Evolutionary conservation across 441 rosid genomes (phyloP).

Genomic region (Populus hybrid): DNA sequence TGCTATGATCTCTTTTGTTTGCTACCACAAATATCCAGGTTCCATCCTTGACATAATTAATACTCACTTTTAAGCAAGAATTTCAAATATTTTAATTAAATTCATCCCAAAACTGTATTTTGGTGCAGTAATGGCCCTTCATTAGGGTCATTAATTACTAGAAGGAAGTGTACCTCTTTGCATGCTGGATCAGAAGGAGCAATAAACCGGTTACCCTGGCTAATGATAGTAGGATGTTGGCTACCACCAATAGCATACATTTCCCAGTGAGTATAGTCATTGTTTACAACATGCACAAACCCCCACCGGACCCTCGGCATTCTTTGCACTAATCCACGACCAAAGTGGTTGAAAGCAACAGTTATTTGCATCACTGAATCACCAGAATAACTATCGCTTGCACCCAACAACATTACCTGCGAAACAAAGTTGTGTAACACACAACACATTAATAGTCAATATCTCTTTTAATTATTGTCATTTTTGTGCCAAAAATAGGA

Average conservation of each 20-base stretch:
- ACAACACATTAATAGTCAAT: no score
- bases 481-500: no score
- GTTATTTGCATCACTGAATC: conserved; percentile 27
- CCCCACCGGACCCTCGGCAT: conserved; percentile 27
- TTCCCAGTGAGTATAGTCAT: conserved; percentile 26
- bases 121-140: no score
- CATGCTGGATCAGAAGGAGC: conserved; percentile 11
- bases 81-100: no score
- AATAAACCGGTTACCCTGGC: conserved; percentile 31
- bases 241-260: conserved; percentile 36
- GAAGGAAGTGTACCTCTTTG: conserved; percentile 19
- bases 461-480: no score
- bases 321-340: conserved; percentile 20
- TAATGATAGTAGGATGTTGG: conserved; percentile 24
- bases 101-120: no score
- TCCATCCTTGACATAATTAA: background rate
- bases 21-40: background rate
- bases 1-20: background rate
- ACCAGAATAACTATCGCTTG: conserved; percentile 10
- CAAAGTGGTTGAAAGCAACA: conserved; percentile 35
- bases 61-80: no score
- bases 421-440: background rate
- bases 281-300: conserved; percentile 28
- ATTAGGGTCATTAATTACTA: background rate
- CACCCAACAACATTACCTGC: conserved; percentile 34